A percentile compares a stretch with the other conserved stretches of the same genome.
These are phyloP conservation scores for Sporothrix sp. DNA, from an alignment of 2,329 filamentous ascomycete genomes.

Conservation along the genomic window DNA sequence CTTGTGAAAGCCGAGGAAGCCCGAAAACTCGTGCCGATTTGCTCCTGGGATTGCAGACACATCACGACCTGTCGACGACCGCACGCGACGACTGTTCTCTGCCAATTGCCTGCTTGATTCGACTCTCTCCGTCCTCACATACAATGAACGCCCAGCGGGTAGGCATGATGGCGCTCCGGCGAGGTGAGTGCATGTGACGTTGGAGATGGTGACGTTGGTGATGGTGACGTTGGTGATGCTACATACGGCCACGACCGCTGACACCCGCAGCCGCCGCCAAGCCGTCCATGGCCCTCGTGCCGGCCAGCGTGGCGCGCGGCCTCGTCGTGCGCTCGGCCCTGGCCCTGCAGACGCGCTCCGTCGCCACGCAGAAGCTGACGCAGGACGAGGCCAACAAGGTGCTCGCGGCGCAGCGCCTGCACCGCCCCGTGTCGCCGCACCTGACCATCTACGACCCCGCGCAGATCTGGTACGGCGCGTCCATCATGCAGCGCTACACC, in stretches of 20 bases:
- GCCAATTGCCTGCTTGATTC: slow-evolving; percentile 12
- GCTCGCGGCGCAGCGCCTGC: slow-evolving; percentile 70
- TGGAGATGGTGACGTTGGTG: background rate
- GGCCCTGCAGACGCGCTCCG: slow-evolving; percentile 29
- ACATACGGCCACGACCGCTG: background rate
- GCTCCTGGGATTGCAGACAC: background rate
- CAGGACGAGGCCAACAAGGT: slow-evolving; percentile 48
- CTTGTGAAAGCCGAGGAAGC: slow-evolving; percentile 33
- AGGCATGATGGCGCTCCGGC: slow-evolving; percentile 48
- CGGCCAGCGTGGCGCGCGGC: slow-evolving; percentile 38
- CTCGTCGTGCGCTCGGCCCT: slow-evolving; percentile 32
- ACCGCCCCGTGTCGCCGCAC: slow-evolving; percentile 77
- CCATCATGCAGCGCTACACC: slow-evolving; percentile 72
- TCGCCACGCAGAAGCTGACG: slow-evolving; percentile 49
- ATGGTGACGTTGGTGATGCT: background rate
- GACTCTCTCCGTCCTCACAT: slow-evolving; percentile 15
- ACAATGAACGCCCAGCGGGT: slow-evolving; percentile 49
- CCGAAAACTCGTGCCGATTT: slow-evolving; percentile 12
- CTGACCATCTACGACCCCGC: slow-evolving; percentile 76
- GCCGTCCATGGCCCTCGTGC: slow-evolving; percentile 37
- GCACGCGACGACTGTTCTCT: slow-evolving; percentile 12
- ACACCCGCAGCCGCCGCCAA: slow-evolving; percentile 27
- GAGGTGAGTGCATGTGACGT: slow-evolving; percentile 35
- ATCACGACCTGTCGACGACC: slow-evolving; percentile 5
- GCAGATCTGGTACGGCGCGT: slow-evolving; percentile 73